These are phyloP conservation scores for Russula brevipes DNA, from an alignment of 768 basidiomycete genomes.

Conservation along the genomic window DNA sequence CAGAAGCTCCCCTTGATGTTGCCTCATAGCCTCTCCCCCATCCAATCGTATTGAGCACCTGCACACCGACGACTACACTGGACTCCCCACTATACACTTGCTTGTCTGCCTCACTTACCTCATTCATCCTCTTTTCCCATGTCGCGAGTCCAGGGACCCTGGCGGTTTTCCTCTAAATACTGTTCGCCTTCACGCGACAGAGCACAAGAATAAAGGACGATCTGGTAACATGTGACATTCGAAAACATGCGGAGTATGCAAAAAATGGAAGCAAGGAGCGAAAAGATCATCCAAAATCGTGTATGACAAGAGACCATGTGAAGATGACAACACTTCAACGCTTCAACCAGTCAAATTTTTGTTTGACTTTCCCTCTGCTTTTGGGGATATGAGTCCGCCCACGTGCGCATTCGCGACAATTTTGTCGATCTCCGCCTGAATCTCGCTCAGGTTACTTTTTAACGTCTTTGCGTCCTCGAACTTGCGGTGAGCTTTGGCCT, in stretches of 20 bases:
- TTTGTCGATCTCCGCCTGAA: constrained; percentile 75
- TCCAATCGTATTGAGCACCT: background rate
- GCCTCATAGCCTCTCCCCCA: constrained; percentile 2
- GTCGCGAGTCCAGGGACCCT: background rate
- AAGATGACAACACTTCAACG: constrained; percentile 2
- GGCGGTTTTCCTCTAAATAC: background rate
- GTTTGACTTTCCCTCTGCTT: constrained; percentile 5
- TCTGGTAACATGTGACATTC: constrained; percentile 1
- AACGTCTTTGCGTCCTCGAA: constrained; percentile 93
- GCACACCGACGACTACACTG: background rate
- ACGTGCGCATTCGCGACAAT: constrained; percentile 41
- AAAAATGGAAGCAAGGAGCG: constrained; percentile 11
- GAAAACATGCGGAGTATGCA: constrained; percentile 12
- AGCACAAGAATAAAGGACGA: background rate
- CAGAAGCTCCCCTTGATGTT: constrained; percentile 21
- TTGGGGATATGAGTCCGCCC: constrained; percentile 7
- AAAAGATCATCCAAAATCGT: constrained; percentile 5
- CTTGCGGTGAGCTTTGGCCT: constrained; percentile 85
- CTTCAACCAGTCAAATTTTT: constrained; percentile 6
- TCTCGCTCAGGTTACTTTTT: constrained; percentile 73
- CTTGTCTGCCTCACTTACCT: background rate
- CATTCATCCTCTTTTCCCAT: background rate
- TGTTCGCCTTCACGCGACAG: background rate
- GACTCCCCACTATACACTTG: background rate
- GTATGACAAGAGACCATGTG: constrained; percentile 4